phyloP scores from a whole-genome alignment of 805 yeast genomes.

The Peterozyma xylosa region DNA sequence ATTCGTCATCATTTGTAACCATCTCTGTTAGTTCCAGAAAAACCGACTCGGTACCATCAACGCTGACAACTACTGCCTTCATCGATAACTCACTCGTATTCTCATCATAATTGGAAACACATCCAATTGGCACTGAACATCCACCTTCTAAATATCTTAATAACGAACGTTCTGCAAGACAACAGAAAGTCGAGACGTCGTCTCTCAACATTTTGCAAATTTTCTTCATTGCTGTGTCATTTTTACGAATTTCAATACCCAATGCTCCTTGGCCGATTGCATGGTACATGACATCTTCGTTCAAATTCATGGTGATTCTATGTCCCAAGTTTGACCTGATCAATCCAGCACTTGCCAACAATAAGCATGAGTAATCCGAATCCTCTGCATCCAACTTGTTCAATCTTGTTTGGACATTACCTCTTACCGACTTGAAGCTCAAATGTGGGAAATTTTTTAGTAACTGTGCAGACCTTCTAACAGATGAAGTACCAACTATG shows the following conservation, averaged over 20 bases:
- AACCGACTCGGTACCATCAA: conserved; percentile 70
- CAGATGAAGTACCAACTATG: conserved; percentile 90
- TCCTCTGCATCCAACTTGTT: conserved; percentile 69
- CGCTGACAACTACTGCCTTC: conserved; percentile 72
- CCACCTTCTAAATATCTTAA: conserved; percentile 94
- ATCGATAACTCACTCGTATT: conserved; percentile 38
- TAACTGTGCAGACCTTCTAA: conserved; percentile 89
- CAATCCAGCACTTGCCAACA: conserved; percentile 91
- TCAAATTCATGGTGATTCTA: conserved; percentile 67
- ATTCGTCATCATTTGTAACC: conserved; percentile 46
- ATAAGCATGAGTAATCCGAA: conserved; percentile 60
- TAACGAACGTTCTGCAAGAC: conserved; percentile 82
- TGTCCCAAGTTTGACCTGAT: conserved; percentile 62
- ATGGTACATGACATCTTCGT: conserved; percentile 77
- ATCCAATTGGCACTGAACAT: conserved; percentile 96
- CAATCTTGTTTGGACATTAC: conserved; percentile 75
- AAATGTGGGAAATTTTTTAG: conserved; percentile 71
- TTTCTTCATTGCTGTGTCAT: conserved; percentile 50
- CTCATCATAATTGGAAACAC: conserved; percentile 44
- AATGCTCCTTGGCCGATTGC: conserved; percentile 99
- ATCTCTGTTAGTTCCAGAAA: conserved; percentile 38
- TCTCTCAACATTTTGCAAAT: conserved; percentile 64
- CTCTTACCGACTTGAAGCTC: conserved; percentile 78
- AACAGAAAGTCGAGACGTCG: conserved; percentile 58
- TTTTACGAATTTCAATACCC: conserved; percentile 80